Evolutionary conservation across 139 green algal species (phyloP).

Genomic region (Chlorella sp.): DNA sequence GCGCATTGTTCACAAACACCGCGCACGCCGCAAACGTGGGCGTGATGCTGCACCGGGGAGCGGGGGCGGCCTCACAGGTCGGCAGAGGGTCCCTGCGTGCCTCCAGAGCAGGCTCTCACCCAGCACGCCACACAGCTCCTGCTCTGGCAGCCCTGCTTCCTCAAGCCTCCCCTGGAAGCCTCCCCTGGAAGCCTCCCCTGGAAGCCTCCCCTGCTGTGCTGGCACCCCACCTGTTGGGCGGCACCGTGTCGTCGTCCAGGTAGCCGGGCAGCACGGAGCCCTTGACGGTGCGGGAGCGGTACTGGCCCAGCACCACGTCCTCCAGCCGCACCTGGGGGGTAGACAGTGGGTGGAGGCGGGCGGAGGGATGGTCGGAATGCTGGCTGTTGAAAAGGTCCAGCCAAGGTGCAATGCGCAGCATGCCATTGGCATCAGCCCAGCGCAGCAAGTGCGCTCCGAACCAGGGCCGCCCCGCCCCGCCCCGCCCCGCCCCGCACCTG

Average conservation of each 20-base stretch:
- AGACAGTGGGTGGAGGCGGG: background rate
- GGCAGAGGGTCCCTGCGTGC: background rate
- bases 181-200: no score
- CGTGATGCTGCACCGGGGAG: slow-evolving; percentile 64
- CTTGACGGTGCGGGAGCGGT: slow-evolving; percentile 57
- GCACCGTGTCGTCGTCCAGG: slow-evolving; percentile 96
- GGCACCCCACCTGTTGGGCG: slow-evolving; percentile 54
- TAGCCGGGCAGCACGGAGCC: slow-evolving; percentile 79
- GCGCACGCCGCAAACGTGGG: slow-evolving; percentile 95
- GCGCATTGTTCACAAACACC: slow-evolving; percentile 96
- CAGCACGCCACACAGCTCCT: no score
- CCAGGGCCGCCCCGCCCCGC: background rate
- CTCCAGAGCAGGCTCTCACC: no score
- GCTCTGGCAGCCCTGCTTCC: no score
- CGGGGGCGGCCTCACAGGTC: background rate
- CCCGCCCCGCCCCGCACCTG: slow-evolving; percentile 41
- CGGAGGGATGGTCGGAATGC: background rate
- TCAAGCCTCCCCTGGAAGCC: no score
- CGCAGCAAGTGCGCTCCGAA: background rate
- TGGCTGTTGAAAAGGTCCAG: no score
- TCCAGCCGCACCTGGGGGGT: slow-evolving; percentile 73
- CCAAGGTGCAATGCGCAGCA: no score
- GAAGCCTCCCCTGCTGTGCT: no score
- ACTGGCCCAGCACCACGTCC: slow-evolving; percentile 98
- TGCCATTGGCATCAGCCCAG: background rate